Percentiles rank a stretch among this genome's conserved stretches.
Conservation (phyloP, 768 basidiomycete genomes). For the Lenzites betulinus region DNA sequence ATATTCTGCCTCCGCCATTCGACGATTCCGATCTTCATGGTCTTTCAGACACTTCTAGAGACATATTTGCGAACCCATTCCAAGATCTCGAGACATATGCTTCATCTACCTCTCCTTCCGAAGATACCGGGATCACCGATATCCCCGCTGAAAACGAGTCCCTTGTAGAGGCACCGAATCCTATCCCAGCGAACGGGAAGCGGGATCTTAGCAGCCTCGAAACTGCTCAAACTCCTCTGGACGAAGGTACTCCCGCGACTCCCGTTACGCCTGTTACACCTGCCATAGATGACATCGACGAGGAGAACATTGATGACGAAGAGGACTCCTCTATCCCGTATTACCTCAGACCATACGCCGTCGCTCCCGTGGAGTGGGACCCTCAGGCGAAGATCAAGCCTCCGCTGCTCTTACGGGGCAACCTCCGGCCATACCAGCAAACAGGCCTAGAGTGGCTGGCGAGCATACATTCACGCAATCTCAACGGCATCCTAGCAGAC, state of each 20-base stretch:
- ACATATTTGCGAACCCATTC: not conserved
- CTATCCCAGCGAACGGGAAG: not conserved
- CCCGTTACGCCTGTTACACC: slow-evolving; percentile 22
- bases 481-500: slow-evolving; percentile 87
- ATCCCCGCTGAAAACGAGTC: not conserved
- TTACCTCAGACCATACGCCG: slow-evolving; percentile 70
- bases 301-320: slow-evolving; percentile 42
- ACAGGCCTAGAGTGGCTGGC: slow-evolving; percentile 94
- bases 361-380: slow-evolving; percentile 72
- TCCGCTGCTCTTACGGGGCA: slow-evolving; percentile 80
- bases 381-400: slow-evolving; percentile 57
- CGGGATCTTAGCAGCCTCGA: not conserved
- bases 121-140: not conserved
- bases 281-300: slow-evolving; percentile 32
- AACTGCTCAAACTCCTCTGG: slow-evolving; percentile 3
- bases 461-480: slow-evolving; percentile 75
- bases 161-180: not conserved
- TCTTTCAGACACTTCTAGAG: not conserved
- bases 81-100: not conserved
- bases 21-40: not conserved
- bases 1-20: not conserved
- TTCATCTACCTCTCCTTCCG: not conserved
- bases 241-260: slow-evolving; percentile 22
- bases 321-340: slow-evolving; percentile 38
- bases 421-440: slow-evolving; percentile 90